Conservation (phyloP, 495 filamentous ascomycete genomes). For the Daldinia caldariorum region DNA sequence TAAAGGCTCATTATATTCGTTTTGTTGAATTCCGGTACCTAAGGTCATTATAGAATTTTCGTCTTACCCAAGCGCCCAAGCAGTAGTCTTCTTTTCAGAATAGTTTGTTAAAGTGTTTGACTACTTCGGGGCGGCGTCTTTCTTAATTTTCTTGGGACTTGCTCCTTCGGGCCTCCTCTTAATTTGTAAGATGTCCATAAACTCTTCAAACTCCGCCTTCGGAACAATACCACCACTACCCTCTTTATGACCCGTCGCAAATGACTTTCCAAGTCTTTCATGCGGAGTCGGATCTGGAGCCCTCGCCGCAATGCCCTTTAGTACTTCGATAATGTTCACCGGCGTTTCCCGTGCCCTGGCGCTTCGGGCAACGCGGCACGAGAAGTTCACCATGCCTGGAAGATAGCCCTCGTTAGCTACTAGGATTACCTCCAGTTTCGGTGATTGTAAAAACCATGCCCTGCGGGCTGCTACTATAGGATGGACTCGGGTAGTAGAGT, state of each 20-base stretch:
- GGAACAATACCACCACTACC: conserved; percentile 66
- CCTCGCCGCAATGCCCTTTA: conserved; percentile 57
- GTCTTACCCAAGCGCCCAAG: not conserved
- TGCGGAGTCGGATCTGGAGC: conserved; percentile 53
- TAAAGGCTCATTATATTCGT: not conserved
- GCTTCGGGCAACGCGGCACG: conserved; percentile 62
- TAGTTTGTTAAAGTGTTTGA: conserved; percentile 62
- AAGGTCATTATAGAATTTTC: not conserved
- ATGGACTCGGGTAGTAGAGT: conserved; percentile 64
- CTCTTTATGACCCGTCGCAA: conserved; percentile 68
- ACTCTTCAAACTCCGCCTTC: conserved; percentile 64
- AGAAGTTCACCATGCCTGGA: conserved; percentile 65
- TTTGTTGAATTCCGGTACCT: not conserved
- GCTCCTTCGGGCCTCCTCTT: conserved; percentile 57
- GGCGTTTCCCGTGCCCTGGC: conserved; percentile 56
- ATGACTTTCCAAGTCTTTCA: conserved; percentile 62
- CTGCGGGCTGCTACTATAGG: conserved; percentile 68
- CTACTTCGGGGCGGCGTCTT: conserved; percentile 45
- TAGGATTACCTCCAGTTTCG: conserved; percentile 64
- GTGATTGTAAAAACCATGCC: conserved; percentile 61
- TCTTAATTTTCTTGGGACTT: conserved; percentile 47
- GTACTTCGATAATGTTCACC: conserved; percentile 64
- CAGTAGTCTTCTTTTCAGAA: conserved; percentile 48
- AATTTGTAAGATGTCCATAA: conserved; percentile 62
- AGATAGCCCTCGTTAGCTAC: conserved; percentile 69